Evolutionary conservation across 129 eudicot species (phyloP).

Genomic region (Lactuca sativa): DNA sequence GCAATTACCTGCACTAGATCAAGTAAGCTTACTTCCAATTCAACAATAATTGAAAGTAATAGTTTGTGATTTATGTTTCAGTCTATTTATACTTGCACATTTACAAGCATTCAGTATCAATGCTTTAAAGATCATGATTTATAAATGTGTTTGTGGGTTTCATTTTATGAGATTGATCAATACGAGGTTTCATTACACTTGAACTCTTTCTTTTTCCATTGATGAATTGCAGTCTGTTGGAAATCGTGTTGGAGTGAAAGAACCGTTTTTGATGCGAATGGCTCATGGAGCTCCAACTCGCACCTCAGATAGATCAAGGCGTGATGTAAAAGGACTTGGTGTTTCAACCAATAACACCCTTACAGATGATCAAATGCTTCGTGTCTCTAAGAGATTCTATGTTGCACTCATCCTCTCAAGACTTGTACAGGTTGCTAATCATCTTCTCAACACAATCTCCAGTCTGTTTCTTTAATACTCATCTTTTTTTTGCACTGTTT

Average conservation of each 20-base stretch:
- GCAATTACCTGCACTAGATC: conserved; percentile 83
- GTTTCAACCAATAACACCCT: conserved; percentile 49
- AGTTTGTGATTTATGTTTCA: too few relatives aligned
- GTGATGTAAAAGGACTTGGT: conserved; percentile 48
- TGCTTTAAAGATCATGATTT: not conserved
- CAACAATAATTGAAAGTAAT: not conserved
- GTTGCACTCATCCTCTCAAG: conserved; percentile 89
- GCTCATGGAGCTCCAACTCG: conserved; percentile 94
- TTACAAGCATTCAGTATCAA: not conserved
- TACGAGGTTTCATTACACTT: not conserved
- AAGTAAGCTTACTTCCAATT: conserved; percentile 43
- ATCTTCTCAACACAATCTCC: not conserved
- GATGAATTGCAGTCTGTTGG: conserved; percentile 79
- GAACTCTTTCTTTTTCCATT: conserved; percentile 11
- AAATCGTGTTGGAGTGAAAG: conserved; percentile 91
- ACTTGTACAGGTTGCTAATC: conserved; percentile 78
- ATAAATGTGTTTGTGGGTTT: conserved; percentile 5
- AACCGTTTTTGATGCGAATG: conserved; percentile 97
- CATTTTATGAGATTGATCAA: not conserved
- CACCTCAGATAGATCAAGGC: conserved; percentile 50
- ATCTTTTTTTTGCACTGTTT: conserved; percentile 23
- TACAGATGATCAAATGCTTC: conserved; percentile 83
- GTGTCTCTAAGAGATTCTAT: conserved; percentile 83
- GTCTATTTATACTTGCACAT: too few relatives aligned
- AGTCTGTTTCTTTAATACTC: not conserved